phyloP scores from a whole-genome alignment of 352 stramenopile genomes.

The Elongisporangium anandrum region DNA sequence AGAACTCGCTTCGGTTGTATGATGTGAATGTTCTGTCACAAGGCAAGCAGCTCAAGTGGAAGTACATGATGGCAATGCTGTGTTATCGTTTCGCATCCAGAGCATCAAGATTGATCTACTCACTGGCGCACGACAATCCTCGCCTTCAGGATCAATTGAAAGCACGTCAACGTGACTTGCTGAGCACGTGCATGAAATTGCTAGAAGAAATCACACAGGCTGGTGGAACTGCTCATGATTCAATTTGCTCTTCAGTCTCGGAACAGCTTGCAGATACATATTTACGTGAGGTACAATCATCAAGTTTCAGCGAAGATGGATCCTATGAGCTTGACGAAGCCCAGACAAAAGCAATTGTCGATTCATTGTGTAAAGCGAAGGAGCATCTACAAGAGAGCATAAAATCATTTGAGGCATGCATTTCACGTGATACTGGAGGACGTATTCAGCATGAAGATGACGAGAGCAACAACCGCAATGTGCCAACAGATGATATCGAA shows the following conservation, averaged over 20 bases:
- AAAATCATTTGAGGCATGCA: constrained; percentile 63
- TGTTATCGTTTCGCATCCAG: constrained; percentile 83
- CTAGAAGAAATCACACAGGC: constrained; percentile 64
- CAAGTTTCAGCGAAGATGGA: constrained; percentile 2
- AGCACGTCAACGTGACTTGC: constrained; percentile 66
- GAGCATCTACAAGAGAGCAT: constrained; percentile 69
- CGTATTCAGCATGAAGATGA: constrained; percentile 24
- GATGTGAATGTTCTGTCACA: constrained; percentile 80
- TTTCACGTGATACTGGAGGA: constrained; percentile 23
- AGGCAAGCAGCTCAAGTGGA: constrained; percentile 86
- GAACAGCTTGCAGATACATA: constrained; percentile 84
- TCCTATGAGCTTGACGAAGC: background rate
- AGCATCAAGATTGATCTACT: constrained; percentile 58
- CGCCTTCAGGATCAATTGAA: constrained; percentile 61
- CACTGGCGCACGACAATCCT: constrained; percentile 46
- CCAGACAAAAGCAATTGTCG: constrained; percentile 17
- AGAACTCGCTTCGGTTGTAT: constrained; percentile 74
- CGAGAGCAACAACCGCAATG: constrained; percentile 10
- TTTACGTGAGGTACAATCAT: constrained; percentile 47
- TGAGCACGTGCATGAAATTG: constrained; percentile 72
- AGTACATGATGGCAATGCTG: constrained; percentile 90
- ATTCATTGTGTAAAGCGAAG: constrained; percentile 49
- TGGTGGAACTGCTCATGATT: constrained; percentile 56
- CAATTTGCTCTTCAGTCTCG: constrained; percentile 75
- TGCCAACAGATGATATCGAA: constrained; percentile 8